These are phyloP conservation scores for Pochonia chlamydosporia DNA, from an alignment of 2,329 filamentous ascomycete genomes.

Conservation along the genomic window DNA sequence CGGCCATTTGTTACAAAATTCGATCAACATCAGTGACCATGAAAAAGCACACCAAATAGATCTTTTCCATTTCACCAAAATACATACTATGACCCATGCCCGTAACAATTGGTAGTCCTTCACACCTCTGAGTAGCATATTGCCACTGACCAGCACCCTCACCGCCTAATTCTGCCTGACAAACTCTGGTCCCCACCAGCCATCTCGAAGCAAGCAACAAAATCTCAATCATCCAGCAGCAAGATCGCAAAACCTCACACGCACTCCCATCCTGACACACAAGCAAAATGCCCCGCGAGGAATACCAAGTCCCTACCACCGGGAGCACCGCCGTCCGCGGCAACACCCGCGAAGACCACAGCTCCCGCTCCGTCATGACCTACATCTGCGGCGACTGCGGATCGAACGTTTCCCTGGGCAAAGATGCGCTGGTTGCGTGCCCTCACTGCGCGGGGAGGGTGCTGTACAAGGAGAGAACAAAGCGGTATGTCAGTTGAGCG, in stretches of 20 bases:
- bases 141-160: too few species aligned
- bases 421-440: slow-evolving; percentile 44
- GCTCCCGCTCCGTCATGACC: slow-evolving; percentile 30
- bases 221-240: not conserved
- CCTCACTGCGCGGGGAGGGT: slow-evolving; percentile 80
- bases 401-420: slow-evolving; percentile 31
- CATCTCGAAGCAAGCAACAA: not conserved
- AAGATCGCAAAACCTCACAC: not conserved
- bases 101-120: too few species aligned
- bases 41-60: too few species aligned
- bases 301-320: slow-evolving; percentile 66
- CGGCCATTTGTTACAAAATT: too few species aligned
- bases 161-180: slow-evolving; percentile 19
- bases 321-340: slow-evolving; percentile 34
- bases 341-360: slow-evolving; percentile 32
- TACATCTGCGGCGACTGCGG: slow-evolving; percentile 41
- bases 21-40: too few species aligned
- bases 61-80: too few species aligned
- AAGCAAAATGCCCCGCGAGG: slow-evolving; percentile 61
- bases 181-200: slow-evolving; percentile 12
- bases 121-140: too few species aligned
- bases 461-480: slow-evolving; percentile 95
- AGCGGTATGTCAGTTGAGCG: slow-evolving; percentile 69
- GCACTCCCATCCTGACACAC: not conserved
- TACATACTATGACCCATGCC: too few species aligned